Percentiles rank a stretch among this genome's conserved stretches.
phyloP scores from a whole-genome alignment of 768 basidiomycete genomes.

The Cubamyces sp. region DNA sequence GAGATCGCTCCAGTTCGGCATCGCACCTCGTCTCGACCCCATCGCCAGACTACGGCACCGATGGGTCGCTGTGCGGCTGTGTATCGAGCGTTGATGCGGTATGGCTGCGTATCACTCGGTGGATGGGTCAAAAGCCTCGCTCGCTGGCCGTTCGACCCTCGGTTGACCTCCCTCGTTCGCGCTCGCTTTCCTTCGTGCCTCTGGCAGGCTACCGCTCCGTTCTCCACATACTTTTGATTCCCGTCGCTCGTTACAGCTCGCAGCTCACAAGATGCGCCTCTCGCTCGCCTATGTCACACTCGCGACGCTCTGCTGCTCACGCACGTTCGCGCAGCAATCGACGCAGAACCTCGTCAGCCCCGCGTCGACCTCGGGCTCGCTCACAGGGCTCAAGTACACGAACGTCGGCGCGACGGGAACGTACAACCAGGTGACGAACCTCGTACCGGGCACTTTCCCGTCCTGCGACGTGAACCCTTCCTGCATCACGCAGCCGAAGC shows the following conservation, averaged over 20 bases:
- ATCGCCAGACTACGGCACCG: conserved; percentile 1
- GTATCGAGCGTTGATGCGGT: conserved; percentile 15
- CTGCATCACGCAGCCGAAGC: conserved; percentile 28
- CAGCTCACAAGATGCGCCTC: conserved; percentile 19
- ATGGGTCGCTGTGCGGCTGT: conserved; percentile 11
- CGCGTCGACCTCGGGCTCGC: conserved; percentile 25
- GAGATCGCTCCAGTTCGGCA: neutral
- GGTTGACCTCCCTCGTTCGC: conserved; percentile 5
- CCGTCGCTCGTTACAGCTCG: too few relatives aligned
- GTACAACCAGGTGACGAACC: conserved; percentile 34
- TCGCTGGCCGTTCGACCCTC: neutral
- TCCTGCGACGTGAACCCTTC: conserved; percentile 30
- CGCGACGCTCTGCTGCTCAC: conserved; percentile 3
- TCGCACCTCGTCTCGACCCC: conserved; percentile 2
- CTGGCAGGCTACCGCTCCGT: conserved; percentile 5
- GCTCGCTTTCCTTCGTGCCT: conserved; percentile 9
- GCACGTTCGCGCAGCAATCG: conserved; percentile 8
- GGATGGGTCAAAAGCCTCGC: conserved; percentile 9
- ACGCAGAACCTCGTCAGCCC: conserved; percentile 24
- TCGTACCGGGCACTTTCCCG: conserved; percentile 31
- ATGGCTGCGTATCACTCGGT: conserved; percentile 10
- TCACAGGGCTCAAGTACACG: conserved; percentile 32
- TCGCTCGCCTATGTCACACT: neutral
- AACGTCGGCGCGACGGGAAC: conserved; percentile 30
- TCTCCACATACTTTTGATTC: too few relatives aligned